Conservation (phyloP, 495 filamentous ascomycete genomes). For the Penicillium pancosmium region DNA sequence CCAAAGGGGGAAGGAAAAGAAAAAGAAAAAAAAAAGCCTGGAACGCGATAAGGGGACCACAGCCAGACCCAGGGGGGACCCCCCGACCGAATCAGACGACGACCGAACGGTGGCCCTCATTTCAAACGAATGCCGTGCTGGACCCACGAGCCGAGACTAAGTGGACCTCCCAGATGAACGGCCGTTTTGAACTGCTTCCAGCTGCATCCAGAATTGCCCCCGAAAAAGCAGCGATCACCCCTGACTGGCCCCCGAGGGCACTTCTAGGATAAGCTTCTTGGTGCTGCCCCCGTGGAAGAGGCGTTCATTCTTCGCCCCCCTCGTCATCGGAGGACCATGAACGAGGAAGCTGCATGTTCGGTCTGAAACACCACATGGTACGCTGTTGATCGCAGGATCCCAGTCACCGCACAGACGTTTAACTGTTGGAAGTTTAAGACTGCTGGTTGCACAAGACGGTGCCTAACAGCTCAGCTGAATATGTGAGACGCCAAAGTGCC, state of each 20-base stretch:
- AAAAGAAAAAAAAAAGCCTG: background rate
- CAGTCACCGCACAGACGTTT: slow-evolving; percentile 3
- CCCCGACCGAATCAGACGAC: slow-evolving; percentile 13
- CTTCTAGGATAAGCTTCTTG: background rate
- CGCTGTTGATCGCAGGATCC: slow-evolving; percentile 9
- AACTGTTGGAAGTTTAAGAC: background rate
- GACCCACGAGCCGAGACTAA: slow-evolving; percentile 24
- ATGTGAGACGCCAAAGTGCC: slow-evolving; percentile 6
- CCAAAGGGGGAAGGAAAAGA: background rate
- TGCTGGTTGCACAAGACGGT: background rate
- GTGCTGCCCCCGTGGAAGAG: background rate
- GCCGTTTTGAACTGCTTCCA: slow-evolving; percentile 26
- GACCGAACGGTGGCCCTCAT: slow-evolving; percentile 11
- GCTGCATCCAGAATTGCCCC: slow-evolving; percentile 14
- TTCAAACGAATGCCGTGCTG: slow-evolving; percentile 21
- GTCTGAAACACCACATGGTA: slow-evolving; percentile 32
- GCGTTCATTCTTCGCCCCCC: background rate
- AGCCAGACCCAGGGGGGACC: background rate
- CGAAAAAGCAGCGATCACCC: background rate
- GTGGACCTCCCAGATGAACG: slow-evolving; percentile 22
- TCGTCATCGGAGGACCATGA: slow-evolving; percentile 2
- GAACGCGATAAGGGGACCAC: background rate
- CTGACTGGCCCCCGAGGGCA: background rate
- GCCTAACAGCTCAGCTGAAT: slow-evolving; percentile 1
- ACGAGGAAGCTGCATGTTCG: slow-evolving; percentile 3